A percentile compares a stretch with the other conserved stretches of the same genome.
These are phyloP conservation scores for Alternaria triticimaculans DNA, from an alignment of 2,329 filamentous ascomycete genomes.

Conservation along the genomic window DNA sequence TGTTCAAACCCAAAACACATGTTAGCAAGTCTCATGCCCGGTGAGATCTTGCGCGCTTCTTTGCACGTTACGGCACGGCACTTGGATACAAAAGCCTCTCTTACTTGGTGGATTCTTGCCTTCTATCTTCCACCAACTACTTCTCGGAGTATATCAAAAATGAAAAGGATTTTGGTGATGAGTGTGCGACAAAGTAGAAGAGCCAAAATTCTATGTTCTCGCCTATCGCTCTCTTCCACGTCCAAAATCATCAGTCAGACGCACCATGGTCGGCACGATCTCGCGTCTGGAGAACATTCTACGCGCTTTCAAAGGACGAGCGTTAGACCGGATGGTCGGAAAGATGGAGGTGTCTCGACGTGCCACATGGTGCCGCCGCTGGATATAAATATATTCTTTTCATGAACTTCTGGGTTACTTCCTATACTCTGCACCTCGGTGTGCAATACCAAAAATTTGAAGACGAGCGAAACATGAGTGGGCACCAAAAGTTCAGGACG, in stretches of 20 bases:
- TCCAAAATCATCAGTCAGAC: background rate
- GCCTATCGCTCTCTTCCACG: background rate
- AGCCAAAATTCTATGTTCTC: rapidly evolving
- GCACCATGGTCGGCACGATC: background rate
- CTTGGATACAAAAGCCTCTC: background rate
- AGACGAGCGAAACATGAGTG: no score
- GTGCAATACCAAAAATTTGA: no score
- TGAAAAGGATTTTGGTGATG: rapidly evolving
- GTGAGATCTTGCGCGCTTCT: background rate
- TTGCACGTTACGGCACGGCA: background rate
- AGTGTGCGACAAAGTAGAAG: background rate
- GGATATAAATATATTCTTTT: background rate
- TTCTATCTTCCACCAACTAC: background rate
- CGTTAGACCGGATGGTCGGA: background rate
- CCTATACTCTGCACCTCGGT: no score
- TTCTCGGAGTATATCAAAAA: background rate
- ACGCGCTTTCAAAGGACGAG: no score
- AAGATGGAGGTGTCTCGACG: background rate
- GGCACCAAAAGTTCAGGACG: no score
- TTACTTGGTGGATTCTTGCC: rapidly evolving
- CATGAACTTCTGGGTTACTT: rapidly evolving
- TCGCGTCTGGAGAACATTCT: background rate
- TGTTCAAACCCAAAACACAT: no score
- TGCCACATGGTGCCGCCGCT: background rate
- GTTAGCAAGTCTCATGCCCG: no score